Conservation (phyloP, 345 rosid species). For the Hibiscus mutabilis region DNA sequence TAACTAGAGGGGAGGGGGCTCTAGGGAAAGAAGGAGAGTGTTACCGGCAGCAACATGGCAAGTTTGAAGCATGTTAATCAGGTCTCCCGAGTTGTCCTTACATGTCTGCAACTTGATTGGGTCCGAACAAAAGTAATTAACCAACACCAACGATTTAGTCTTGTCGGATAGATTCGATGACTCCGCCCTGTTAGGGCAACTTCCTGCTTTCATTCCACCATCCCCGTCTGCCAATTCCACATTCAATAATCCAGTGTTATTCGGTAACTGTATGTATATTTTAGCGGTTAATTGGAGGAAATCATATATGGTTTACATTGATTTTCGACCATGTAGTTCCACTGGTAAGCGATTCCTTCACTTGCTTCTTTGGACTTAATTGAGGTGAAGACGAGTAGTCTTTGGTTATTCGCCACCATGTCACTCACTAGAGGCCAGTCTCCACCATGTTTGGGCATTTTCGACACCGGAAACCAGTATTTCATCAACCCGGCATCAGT, state of each 20-base stretch:
- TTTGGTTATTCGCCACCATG: constrained; percentile 52
- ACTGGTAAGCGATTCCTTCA: constrained; percentile 70
- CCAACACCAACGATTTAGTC: constrained; percentile 48
- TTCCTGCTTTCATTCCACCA: constrained; percentile 51
- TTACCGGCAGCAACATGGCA: constrained; percentile 44
- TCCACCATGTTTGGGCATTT: constrained; percentile 52
- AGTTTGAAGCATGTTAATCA: constrained; percentile 40
- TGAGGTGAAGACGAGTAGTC: constrained; percentile 58
- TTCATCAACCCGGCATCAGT: constrained; percentile 55
- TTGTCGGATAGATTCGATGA: constrained; percentile 37
- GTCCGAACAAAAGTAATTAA: constrained; percentile 27
- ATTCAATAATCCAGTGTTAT: not conserved
- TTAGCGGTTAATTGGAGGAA: not conserved
- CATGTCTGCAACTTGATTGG: constrained; percentile 34
- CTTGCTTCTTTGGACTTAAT: constrained; percentile 39
- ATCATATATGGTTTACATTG: constrained; percentile 36
- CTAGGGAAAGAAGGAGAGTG: too few relatives aligned
- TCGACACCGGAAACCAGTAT: constrained; percentile 49
- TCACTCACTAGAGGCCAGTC: constrained; percentile 67
- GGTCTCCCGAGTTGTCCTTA: constrained; percentile 37
- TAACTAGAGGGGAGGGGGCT: too few relatives aligned
- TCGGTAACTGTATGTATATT: too few relatives aligned
- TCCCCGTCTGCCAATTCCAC: constrained; percentile 43
- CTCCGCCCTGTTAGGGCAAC: constrained; percentile 48
- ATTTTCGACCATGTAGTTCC: constrained; percentile 80